Conservation (phyloP, 2,329 filamentous ascomycete species). For the Xylariales sp. region DNA sequence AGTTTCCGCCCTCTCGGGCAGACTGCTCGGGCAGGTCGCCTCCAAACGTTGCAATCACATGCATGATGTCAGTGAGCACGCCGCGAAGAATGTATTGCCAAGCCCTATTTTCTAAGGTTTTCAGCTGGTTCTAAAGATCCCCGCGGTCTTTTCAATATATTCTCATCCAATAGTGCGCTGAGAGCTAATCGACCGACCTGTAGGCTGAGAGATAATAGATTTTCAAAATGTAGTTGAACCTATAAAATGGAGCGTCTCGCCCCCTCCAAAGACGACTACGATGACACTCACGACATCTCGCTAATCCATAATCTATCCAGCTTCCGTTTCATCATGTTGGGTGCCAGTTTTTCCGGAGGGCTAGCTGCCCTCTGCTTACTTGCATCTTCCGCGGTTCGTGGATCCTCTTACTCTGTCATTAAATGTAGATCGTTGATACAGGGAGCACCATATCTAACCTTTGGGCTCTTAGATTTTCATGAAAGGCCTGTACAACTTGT, state of each 20-base stretch:
- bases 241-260: neutral
- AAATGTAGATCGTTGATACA: too few species aligned
- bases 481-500: constrained; percentile 41
- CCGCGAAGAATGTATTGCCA: too few species aligned
- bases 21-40: too few species aligned
- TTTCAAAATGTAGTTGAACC: too few species aligned
- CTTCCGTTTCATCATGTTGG: neutral
- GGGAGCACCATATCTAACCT: neutral
- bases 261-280: neutral
- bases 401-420: neutral
- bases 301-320: neutral
- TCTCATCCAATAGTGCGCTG: too few species aligned
- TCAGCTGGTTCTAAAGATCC: too few species aligned
- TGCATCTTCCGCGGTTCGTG: neutral
- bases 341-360: neutral
- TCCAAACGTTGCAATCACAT: too few species aligned
- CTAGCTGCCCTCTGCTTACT: neutral
- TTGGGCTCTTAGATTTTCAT: constrained; percentile 14
- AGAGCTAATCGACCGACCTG: too few species aligned
- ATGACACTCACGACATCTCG: neutral
- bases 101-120: too few species aligned
- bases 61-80: too few species aligned
- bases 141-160: too few species aligned
- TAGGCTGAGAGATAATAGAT: neutral
- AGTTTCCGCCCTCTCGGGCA: too few species aligned